A percentile compares a stretch with the other conserved stretches of the same genome.
Conservation (phyloP, 495 filamentous ascomycete species). For the Eremomyces bilateralis region DNA sequence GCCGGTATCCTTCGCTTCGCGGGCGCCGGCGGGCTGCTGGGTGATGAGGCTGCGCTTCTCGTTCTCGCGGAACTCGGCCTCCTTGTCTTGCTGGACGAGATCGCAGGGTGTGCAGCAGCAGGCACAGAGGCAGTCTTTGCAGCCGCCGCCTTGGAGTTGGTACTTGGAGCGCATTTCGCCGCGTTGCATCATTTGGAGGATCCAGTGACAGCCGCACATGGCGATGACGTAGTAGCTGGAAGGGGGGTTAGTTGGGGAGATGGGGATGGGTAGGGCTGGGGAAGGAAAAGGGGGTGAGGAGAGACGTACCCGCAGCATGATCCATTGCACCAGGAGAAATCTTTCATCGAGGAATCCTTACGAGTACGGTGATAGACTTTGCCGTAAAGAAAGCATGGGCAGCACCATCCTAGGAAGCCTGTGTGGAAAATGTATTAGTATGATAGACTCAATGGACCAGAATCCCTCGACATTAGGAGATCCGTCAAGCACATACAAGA, state of each 20-base stretch:
- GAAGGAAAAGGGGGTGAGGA: not conserved
- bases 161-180: conserved; percentile 29
- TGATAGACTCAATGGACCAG: no score
- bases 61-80: conserved; percentile 13
- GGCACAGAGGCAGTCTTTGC: conserved; percentile 26
- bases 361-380: conserved; percentile 25
- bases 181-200: conserved; percentile 30
- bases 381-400: conserved; percentile 33
- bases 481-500: no score
- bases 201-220: conserved; percentile 19
- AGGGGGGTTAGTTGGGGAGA: not conserved
- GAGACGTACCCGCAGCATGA: conserved; percentile 17
- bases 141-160: conserved; percentile 29
- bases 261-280: conserved; percentile 1
- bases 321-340: conserved; percentile 24
- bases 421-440: no score
- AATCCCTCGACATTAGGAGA: no score
- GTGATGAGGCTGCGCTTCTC: no score
- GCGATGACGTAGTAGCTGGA: conserved; percentile 8
- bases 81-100: conserved; percentile 32
- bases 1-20: no score
- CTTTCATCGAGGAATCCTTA: conserved; percentile 23
- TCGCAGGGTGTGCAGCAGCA: conserved; percentile 32
- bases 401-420: conserved; percentile 25
- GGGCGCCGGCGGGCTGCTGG: no score